Base-by-base conservation (phyloP, 805 yeast species). In the Metschnikowia lachancei region DNA sequence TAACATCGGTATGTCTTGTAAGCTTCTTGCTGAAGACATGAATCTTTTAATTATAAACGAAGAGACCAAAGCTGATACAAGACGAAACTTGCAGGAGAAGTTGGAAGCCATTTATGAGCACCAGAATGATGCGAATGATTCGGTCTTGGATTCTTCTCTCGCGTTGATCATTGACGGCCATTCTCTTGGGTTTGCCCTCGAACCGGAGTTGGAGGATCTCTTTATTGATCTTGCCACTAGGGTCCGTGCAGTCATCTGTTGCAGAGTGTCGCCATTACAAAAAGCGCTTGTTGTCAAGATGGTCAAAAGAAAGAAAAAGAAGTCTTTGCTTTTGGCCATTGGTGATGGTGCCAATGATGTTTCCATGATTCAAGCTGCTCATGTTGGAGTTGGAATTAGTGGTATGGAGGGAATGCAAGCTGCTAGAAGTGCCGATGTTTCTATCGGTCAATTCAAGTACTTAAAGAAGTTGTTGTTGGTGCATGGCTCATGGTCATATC, bases 381-480 rank as follows among this genome's bases (percentile, higher is more conserved):
- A 94, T 65, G 97, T 94, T 43, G 99, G 99, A 52, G 96, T 94
- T 19, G 99, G 99, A 63, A 95, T 94, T 52, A 87, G 95, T 67
- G 99, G 99, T 54, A 85, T 90, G 92, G 99, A 94, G 70, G 99
- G 99, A 56, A 90, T 91, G 89, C 99, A 94, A 67, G 99, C 99
- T 10, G 97, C 99, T 0, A 79, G 99, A 64, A 85, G 95, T 64
- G 98, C 99, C 0, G 99, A 94, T 73, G 82, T 94, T 50, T 90
- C 98, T 1, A 89, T 95, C 65, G 98, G 97, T 0, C 98, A 94
- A 64, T 94, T 94, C 77, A 83, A 83, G 63, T 94, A 80, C 64
- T 74, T 94, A 69, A 81, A 82, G 58, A 90, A 87, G 63, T 69
- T 94, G 46, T 69, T 94, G 36, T 74, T 94, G 37, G 99, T 94